Evolutionary conservation across 2,329 filamentous ascomycete species (phyloP).

Genomic region (Cryphonectria parasitica): DNA sequence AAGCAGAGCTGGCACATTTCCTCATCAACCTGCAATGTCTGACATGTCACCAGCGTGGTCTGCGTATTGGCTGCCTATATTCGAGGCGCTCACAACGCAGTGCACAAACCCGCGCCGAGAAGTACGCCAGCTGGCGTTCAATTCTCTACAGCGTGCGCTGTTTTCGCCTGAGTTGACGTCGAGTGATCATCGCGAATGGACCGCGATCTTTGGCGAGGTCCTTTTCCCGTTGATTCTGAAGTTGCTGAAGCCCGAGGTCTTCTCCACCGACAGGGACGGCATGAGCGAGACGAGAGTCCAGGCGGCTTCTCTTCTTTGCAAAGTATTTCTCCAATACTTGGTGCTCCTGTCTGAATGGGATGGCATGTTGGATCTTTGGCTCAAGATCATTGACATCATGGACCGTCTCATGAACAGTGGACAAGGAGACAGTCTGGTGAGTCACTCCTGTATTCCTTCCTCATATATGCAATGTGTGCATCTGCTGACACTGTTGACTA

Average conservation of each 20-base stretch:
- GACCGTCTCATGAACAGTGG: constrained; percentile 96
- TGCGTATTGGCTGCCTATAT: constrained; percentile 95
- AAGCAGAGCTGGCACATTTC: constrained; percentile 33
- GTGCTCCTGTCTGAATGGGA: constrained; percentile 83
- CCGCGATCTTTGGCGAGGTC: constrained; percentile 90
- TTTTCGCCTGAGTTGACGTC: constrained; percentile 83
- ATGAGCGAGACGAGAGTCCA: constrained; percentile 97
- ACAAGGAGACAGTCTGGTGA: constrained; percentile 83
- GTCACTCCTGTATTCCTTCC: constrained; percentile 40
- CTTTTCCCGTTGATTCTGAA: constrained; percentile 88
- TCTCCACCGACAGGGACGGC: constrained; percentile 84
- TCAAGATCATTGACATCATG: constrained; percentile 90
- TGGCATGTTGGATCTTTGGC: constrained; percentile 89
- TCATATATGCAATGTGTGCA: constrained; percentile 11
- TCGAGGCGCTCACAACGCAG: constrained; percentile 84
- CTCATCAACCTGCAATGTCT: constrained; percentile 28
- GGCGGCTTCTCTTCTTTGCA: constrained; percentile 87
- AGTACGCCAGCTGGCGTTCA: constrained; percentile 86
- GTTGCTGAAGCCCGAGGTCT: constrained; percentile 91
- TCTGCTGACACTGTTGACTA: constrained; percentile 29
- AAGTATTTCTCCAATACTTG: constrained; percentile 93
- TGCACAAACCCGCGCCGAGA: constrained; percentile 95
- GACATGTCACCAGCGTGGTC: constrained; percentile 73
- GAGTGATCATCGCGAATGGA: constrained; percentile 89
- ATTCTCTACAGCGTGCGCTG: constrained; percentile 81